These are phyloP conservation scores for Colletotrichum sp. DNA, from an alignment of 2,329 filamentous ascomycete genomes.

Conservation along the genomic window DNA sequence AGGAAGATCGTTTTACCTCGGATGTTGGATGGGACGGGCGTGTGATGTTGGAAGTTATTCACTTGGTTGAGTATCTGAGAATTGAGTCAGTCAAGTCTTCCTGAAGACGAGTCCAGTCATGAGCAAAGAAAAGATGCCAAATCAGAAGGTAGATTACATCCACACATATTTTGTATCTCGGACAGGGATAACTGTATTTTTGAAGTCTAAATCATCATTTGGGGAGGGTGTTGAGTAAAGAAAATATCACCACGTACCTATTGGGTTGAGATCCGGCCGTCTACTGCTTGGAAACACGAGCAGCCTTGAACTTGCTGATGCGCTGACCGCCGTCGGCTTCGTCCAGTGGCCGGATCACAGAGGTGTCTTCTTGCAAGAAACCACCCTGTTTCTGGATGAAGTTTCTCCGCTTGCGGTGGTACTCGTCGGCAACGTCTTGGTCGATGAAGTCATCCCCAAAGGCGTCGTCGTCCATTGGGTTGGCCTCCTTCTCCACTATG, in stretches of 20 bases:
- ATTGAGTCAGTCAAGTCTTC: background rate
- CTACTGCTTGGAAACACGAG: slow-evolving; percentile 63
- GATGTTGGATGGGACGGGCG: no score
- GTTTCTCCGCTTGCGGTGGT: slow-evolving; percentile 81
- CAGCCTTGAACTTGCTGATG: slow-evolving; percentile 77
- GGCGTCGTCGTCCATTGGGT: slow-evolving; percentile 27
- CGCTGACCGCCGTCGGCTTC: slow-evolving; percentile 69
- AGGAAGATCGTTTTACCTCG: background rate
- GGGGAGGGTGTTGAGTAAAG: background rate
- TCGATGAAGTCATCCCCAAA: slow-evolving; percentile 70
- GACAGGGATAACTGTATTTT: slow-evolving; percentile 19
- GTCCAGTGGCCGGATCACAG: slow-evolving; percentile 69
- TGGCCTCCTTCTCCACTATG: slow-evolving; percentile 59
- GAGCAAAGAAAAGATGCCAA: background rate
- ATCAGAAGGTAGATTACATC: slow-evolving; percentile 18
- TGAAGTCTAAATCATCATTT: slow-evolving; percentile 16
- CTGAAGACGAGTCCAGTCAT: background rate
- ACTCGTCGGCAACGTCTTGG: slow-evolving; percentile 81
- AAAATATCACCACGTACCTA: slow-evolving; percentile 15
- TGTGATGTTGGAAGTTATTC: background rate
- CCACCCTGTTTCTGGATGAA: slow-evolving; percentile 86
- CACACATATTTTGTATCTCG: slow-evolving; percentile 10
- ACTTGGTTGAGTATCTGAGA: background rate
- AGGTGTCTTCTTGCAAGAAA: slow-evolving; percentile 75
- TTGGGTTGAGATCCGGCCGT: slow-evolving; percentile 24